These are phyloP conservation scores for Papilionanthe hybrid DNA, from an alignment of 116 monocot species.

Conservation along the genomic window DNA sequence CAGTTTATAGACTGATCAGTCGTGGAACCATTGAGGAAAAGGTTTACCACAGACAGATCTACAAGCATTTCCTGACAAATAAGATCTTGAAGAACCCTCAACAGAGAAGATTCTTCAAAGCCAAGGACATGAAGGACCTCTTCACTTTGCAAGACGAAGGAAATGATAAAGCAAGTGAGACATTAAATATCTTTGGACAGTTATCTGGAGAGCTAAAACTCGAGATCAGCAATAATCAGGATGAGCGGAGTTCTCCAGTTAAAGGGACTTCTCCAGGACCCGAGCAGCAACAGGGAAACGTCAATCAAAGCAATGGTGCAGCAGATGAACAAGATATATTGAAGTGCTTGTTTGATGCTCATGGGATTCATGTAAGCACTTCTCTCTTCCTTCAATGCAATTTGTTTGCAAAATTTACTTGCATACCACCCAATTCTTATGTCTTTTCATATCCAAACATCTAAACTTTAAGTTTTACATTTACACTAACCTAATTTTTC, in stretches of 20 bases:
- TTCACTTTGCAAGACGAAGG: conserved; percentile 76
- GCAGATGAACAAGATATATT: conserved; percentile 63
- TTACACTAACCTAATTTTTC: too few species aligned
- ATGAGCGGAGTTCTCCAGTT: conserved; percentile 10
- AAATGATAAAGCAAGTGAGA: conserved; percentile 51
- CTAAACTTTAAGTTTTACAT: too few species aligned
- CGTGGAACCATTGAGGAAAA: conserved; percentile 97
- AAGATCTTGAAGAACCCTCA: conserved; percentile 89
- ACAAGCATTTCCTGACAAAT: conserved; percentile 91
- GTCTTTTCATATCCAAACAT: too few species aligned
- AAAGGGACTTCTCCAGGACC: neutral
- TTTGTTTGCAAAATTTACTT: neutral
- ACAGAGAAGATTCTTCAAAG: conserved; percentile 87
- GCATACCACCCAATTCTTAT: neutral
- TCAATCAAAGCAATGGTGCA: conserved; percentile 12
- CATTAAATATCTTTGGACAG: conserved; percentile 83
- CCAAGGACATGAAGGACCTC: conserved; percentile 84
- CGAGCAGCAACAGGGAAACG: conserved; percentile 11
- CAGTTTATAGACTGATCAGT: conserved; percentile 79
- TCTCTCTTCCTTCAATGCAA: neutral
- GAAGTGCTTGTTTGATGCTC: conserved; percentile 67
- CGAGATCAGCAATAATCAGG: conserved; percentile 15
- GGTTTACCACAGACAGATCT: conserved; percentile 94
- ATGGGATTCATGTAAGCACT: conserved; percentile 73
- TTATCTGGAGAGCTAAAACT: conserved; percentile 57